Percentiles rank a stretch among this genome's conserved stretches.
Evolutionary conservation across 2,329 filamentous ascomycete genomes (phyloP).

Genomic region (Cladosporium phlei): DNA sequence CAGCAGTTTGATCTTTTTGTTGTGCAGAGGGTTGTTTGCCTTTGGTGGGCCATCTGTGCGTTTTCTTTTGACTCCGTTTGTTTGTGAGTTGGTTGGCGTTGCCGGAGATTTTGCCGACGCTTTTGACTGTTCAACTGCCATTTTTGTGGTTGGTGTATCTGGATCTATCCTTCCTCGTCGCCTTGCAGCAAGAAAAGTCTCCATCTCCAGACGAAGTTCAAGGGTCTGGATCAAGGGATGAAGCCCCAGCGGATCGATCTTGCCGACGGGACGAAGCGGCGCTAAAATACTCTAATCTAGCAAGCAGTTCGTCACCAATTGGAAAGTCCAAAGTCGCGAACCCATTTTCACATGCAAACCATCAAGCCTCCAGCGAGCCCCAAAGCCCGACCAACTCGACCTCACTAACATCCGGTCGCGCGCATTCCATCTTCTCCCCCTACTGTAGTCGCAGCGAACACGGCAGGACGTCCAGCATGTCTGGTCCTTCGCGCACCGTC

Average conservation of each 20-base stretch:
- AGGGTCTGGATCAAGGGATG: too few species aligned
- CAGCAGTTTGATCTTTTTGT: slow-evolving; percentile 25
- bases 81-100: background rate
- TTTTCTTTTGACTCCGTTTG: slow-evolving; percentile 19
- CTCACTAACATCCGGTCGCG: background rate
- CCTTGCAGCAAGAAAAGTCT: slow-evolving; percentile 12
- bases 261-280: slow-evolving; percentile 7
- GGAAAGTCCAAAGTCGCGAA: background rate
- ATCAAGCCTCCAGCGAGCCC: too few species aligned
- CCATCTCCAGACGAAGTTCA: slow-evolving; percentile 8
- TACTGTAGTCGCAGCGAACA: background rate
- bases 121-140: slow-evolving; percentile 1
- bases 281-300: background rate
- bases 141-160: background rate
- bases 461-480: slow-evolving; percentile 7
- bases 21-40: slow-evolving; percentile 15
- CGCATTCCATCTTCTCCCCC: background rate
- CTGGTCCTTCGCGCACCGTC: slow-evolving; percentile 46
- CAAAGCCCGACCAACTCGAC: background rate
- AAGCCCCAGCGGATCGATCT: background rate
- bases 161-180: background rate
- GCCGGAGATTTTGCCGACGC: background rate
- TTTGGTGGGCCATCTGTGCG: slow-evolving; percentile 10
- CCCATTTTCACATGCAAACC: slow-evolving; percentile 9
- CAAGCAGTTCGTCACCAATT: background rate